Conservation (phyloP, 441 rosid genomes). For the Gossypium gossypioides region DNA sequence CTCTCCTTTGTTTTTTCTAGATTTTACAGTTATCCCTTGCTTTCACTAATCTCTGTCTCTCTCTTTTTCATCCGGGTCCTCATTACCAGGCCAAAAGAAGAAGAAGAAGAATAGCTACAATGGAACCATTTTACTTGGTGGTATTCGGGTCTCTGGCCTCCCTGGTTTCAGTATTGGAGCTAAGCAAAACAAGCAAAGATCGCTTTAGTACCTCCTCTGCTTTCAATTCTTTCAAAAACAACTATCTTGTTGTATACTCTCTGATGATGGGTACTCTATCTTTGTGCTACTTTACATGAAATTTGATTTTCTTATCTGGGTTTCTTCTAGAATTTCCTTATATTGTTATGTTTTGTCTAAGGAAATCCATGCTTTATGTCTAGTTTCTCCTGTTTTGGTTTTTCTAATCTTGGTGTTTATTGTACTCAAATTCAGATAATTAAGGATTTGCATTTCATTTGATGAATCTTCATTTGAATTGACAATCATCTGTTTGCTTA, state of each 20-base stretch:
- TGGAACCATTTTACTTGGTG: constrained; percentile 59
- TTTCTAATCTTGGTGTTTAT: background rate
- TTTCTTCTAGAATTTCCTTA: background rate
- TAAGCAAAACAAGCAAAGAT: constrained; percentile 70
- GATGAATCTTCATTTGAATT: background rate
- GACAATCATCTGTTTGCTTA: constrained; percentile 22
- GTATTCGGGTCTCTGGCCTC: constrained; percentile 58
- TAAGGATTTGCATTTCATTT: background rate
- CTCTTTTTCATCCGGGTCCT: background rate
- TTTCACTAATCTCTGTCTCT: background rate
- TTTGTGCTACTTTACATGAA: background rate
- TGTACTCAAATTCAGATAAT: no score
- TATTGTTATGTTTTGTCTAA: background rate
- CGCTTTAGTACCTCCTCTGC: constrained; percentile 52
- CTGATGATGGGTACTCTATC: constrained; percentile 65
- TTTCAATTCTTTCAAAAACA: constrained; percentile 73
- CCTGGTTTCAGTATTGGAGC: constrained; percentile 50
- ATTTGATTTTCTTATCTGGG: background rate
- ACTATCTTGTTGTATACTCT: constrained; percentile 71
- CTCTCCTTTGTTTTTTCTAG: background rate
- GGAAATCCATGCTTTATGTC: background rate
- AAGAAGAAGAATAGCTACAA: constrained; percentile 5
- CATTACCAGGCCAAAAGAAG: background rate
- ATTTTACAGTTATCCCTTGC: background rate
- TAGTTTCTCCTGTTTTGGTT: background rate